Evolutionary conservation across 148 eudicot genomes (phyloP), one percentile per base, ranked within the genome.

Genomic region (Rhododendron simsii): DNA sequence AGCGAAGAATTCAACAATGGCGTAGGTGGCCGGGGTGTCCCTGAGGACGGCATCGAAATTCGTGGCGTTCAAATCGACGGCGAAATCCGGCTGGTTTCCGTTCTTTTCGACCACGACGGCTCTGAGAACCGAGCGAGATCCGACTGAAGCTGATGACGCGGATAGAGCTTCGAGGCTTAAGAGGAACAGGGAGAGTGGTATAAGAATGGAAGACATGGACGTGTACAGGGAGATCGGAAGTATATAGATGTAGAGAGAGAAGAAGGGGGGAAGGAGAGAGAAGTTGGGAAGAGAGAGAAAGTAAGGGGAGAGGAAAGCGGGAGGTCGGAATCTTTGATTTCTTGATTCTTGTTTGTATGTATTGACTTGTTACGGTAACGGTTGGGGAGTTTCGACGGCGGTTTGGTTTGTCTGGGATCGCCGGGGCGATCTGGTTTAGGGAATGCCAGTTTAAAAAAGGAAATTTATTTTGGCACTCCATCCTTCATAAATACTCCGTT

Each of bases 1-100:
- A 84, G 99, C 98, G 85, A 93, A 96, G 93, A 96, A 96, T 85
- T 96, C 98, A 37, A 95, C 98, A 80, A 96, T 83, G 67, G 98
- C 94, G 88, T 90, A 89, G 73, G 91, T 83, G 20, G 98, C 93
- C 8, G 99, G 98, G 2, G 98, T 94, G 21, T 92, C 91, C 7
- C 87, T 86, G 47, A 96, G 92, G 73, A 94, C 93, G 3, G 88
- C 81, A 82, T 95, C 93, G 90, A 96, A 95, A 86, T 74, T 92
- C 18, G 99, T 91, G 33, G 87, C 92, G 85, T 96, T 95, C 89
- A 96, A 90, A 78, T 96, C 99, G 33, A 95, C 92, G 3, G 88
- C 95, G 77, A 82, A 91, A 41, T 96, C 94, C 41, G 81, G 82
- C 0, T 81, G 84, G 61, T 90, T 90, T 2, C 45, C 81, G 50